Percentiles rank a stretch among this genome's conserved stretches.
Conservation (phyloP, 306 rosid genomes). For the Fragaria nilgerrensis region DNA sequence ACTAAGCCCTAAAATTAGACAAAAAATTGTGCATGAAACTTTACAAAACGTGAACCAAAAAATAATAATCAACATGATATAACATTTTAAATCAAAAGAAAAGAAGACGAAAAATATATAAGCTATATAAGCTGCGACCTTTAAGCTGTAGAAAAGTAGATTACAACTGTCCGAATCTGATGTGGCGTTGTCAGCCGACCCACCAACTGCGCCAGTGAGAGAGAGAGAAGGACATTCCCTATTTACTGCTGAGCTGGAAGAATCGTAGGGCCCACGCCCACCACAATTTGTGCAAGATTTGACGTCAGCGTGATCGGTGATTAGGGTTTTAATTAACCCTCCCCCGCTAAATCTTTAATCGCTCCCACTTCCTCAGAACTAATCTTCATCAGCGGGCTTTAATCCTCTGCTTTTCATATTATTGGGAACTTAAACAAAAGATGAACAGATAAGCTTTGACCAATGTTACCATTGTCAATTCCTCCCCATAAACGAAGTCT, state of each 20-base stretch:
- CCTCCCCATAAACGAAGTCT: neutral
- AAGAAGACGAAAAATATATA: neutral
- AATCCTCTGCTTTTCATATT: neutral
- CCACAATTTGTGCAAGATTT: too few species aligned
- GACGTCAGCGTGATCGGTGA: neutral
- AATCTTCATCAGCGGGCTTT: neutral
- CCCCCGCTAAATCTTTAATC: neutral
- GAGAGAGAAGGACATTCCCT: slow-evolving; percentile 16
- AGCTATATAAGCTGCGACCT: neutral
- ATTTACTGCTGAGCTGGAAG: slow-evolving; percentile 14
- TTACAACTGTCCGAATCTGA: slow-evolving; percentile 16
- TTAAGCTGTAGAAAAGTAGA: neutral
- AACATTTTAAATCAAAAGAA: neutral
- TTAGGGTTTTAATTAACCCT: neutral
- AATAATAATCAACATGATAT: too few species aligned
- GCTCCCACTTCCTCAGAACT: neutral
- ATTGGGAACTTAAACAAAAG: neutral
- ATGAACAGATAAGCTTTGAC: neutral
- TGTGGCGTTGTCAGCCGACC: slow-evolving; percentile 22
- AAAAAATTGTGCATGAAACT: too few species aligned
- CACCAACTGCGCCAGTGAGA: slow-evolving; percentile 17
- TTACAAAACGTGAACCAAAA: too few species aligned
- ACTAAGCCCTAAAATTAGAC: too few species aligned
- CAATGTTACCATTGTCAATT: neutral
- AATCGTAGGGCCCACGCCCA: neutral